Evolutionary conservation across 1,284 basidiomycete genomes (phyloP).

Genomic region (Austropuccinia psidii): DNA sequence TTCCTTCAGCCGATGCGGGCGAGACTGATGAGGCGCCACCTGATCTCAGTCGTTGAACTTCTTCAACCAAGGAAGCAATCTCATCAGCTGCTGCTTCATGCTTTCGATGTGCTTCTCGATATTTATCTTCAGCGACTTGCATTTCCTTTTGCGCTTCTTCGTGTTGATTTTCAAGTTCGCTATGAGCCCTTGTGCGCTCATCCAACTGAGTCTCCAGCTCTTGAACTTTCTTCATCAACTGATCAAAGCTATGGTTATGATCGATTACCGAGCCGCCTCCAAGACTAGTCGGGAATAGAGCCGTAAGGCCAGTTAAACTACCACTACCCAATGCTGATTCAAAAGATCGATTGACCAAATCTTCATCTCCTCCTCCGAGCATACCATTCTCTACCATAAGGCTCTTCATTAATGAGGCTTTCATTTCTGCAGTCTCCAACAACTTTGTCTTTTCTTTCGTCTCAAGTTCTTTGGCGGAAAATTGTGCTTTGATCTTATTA

Average conservation of each 20-base stretch:
- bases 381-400: constrained; percentile 84
- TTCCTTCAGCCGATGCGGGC: constrained; percentile 4
- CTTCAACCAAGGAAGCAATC: constrained; percentile 63
- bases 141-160: constrained; percentile 57
- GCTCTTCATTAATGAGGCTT: constrained; percentile 70
- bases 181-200: neutral
- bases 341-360: constrained; percentile 52
- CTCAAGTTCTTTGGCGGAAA: constrained; percentile 62
- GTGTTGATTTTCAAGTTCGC: constrained; percentile 9
- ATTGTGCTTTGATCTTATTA: constrained; percentile 56
- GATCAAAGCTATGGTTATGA: neutral
- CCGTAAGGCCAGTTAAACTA: neutral
- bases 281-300: constrained; percentile 52
- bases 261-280: constrained; percentile 55
- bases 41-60: constrained; percentile 48
- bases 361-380: constrained; percentile 57
- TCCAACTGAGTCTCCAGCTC: constrained; percentile 19
- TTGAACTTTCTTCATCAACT: neutral
- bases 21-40: constrained; percentile 30
- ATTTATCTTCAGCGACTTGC: constrained; percentile 59
- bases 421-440: constrained; percentile 65
- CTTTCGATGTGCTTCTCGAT: constrained; percentile 26
- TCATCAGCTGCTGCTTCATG: constrained; percentile 35
- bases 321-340: constrained; percentile 38
- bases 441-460: constrained; percentile 62